These are phyloP conservation scores for Trichosporon faecale DNA, from an alignment of 1,284 basidiomycete species.

Conservation along the genomic window DNA sequence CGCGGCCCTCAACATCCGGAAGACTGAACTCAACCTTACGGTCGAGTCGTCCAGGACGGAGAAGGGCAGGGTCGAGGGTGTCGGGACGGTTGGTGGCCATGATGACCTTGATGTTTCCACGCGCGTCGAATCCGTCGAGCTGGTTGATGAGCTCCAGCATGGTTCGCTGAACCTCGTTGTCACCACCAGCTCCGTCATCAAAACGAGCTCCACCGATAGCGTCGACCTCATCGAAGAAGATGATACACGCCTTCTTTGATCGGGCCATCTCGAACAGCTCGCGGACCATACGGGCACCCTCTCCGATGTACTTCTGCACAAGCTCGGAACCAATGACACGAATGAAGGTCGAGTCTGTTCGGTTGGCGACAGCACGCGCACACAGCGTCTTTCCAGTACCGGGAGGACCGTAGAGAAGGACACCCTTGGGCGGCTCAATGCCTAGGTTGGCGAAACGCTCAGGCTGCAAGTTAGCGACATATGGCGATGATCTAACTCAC, in stretches of 20 bases:
- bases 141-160: slow-evolving; percentile 99
- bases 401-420: slow-evolving; percentile 89
- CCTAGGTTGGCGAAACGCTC: slow-evolving; percentile 97
- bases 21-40: slow-evolving; percentile 92
- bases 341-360: slow-evolving; percentile 99
- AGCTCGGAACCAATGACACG: slow-evolving; percentile 93
- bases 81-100: slow-evolving; percentile 99
- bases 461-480: slow-evolving; percentile 61
- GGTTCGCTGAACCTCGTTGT: slow-evolving; percentile 99
- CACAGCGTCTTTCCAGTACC: slow-evolving; percentile 99
- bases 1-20: slow-evolving; percentile 93
- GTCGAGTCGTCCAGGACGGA: slow-evolving; percentile 94
- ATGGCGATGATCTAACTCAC: slow-evolving; percentile 56
- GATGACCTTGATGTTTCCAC: slow-evolving; percentile 98
- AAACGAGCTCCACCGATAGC: slow-evolving; percentile 98
- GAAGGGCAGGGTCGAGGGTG: slow-evolving; percentile 92
- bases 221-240: slow-evolving; percentile 92
- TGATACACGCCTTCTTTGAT: slow-evolving; percentile 98
- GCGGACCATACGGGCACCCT: slow-evolving; percentile 97
- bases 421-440: slow-evolving; percentile 98
- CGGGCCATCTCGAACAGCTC: slow-evolving; percentile 99
- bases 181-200: slow-evolving; percentile 97
- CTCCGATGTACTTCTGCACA: slow-evolving; percentile 99
- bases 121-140: slow-evolving; percentile 94
- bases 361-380: slow-evolving; percentile 95